Conservation (phyloP, 768 basidiomycete species). For the Mycena chlorophos region DNA sequence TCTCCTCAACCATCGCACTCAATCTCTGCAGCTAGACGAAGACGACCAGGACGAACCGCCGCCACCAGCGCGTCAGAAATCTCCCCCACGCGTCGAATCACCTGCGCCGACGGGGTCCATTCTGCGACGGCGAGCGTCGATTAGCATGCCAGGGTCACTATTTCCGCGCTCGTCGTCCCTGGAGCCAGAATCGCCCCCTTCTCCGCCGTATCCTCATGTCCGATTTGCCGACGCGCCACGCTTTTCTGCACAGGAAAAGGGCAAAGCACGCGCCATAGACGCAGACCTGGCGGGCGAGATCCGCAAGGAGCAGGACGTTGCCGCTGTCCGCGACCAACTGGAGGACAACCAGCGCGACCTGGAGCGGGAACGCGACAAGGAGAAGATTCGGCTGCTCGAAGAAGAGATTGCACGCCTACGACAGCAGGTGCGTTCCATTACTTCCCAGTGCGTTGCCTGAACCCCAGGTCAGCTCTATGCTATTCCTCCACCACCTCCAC, state of each 20-base stretch:
- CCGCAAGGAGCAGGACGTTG: constrained; percentile 62
- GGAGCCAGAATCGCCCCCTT: constrained; percentile 40
- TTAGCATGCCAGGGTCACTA: constrained; percentile 79
- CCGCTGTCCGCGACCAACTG: constrained; percentile 51
- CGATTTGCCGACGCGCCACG: constrained; percentile 33
- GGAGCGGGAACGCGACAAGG: constrained; percentile 60
- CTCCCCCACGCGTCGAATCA: constrained; percentile 7
- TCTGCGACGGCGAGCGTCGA: constrained; percentile 43
- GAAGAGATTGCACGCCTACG: constrained; percentile 61
- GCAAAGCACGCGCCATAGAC: constrained; percentile 42
- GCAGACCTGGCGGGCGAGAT: constrained; percentile 20
- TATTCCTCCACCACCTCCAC: constrained; percentile 35
- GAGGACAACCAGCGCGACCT: constrained; percentile 30
- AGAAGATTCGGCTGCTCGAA: constrained; percentile 62
- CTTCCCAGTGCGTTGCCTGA: neutral
- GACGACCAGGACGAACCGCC: constrained; percentile 5
- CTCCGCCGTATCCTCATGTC: constrained; percentile 37
- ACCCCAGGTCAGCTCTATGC: constrained; percentile 1
- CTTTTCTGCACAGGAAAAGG: constrained; percentile 34
- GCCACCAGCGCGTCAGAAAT: neutral
- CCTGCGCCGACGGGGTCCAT: constrained; percentile 32
- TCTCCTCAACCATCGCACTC: neutral
- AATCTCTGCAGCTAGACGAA: constrained; percentile 13
- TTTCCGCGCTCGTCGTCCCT: constrained; percentile 74
- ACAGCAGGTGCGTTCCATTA: constrained; percentile 47